phyloP scores from a whole-genome alignment of 495 filamentous ascomycete species.

The Gamarada debralockiae region DNA sequence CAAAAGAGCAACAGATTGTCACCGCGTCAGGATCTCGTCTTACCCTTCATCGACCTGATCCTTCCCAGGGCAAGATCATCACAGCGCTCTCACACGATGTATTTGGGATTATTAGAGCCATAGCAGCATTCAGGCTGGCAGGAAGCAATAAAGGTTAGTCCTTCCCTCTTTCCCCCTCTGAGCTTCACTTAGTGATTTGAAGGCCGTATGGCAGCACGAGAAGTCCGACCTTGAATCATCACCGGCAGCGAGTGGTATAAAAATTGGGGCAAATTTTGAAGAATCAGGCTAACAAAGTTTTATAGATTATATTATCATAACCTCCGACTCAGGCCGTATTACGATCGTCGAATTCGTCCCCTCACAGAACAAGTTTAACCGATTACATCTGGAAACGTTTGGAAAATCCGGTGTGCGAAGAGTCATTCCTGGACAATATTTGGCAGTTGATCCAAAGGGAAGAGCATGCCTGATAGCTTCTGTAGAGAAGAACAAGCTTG shows the following conservation, averaged over 20 bases:
- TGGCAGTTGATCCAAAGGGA: slow-evolving; percentile 92
- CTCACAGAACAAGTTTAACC: slow-evolving; percentile 80
- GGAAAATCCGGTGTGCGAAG: slow-evolving; percentile 95
- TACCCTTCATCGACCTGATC: slow-evolving; percentile 81
- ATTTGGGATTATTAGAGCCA: slow-evolving; percentile 86
- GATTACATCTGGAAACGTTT: slow-evolving; percentile 93
- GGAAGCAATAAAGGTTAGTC: slow-evolving; percentile 96
- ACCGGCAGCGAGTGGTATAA: slow-evolving; percentile 7
- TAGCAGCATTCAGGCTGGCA: slow-evolving; percentile 85
- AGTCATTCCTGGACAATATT: slow-evolving; percentile 91
- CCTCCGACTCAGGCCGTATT: slow-evolving; percentile 92
- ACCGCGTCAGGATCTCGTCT: slow-evolving; percentile 88
- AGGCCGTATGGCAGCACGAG: slow-evolving; percentile 43
- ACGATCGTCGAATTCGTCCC: slow-evolving; percentile 90
- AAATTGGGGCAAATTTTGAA: slow-evolving; percentile 21
- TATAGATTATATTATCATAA: slow-evolving; percentile 93
- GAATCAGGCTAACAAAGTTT: slow-evolving; percentile 53
- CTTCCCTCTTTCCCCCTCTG: slow-evolving; percentile 33
- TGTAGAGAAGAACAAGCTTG: slow-evolving; percentile 98
- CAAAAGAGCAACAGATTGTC: slow-evolving; percentile 94
- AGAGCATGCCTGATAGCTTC: slow-evolving; percentile 91
- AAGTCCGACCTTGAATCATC: slow-evolving; percentile 20
- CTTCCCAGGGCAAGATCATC: slow-evolving; percentile 76
- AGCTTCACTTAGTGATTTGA: slow-evolving; percentile 91
- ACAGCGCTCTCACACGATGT: slow-evolving; percentile 87